phyloP scores from a whole-genome alignment of 2,329 filamentous ascomycete genomes.

The Sporothrix sp. region DNA sequence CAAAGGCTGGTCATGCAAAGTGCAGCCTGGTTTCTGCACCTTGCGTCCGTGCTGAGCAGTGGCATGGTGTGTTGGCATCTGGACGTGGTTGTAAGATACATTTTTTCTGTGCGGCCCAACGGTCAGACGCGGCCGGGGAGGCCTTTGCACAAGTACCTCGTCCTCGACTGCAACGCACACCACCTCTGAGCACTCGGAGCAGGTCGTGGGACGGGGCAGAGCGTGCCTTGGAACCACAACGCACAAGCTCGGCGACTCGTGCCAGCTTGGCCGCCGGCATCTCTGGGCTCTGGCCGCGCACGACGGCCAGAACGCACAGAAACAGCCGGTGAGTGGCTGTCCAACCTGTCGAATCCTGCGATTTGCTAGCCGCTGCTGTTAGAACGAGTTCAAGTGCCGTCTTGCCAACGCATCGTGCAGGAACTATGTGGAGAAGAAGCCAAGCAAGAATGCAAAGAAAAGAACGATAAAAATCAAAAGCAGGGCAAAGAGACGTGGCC shows the following conservation, averaged over 20 bases:
- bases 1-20: too few relatives aligned
- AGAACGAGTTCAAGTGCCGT: conserved; percentile 17
- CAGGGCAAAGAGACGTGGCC: neutral
- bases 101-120: too few relatives aligned
- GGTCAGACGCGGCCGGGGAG: neutral
- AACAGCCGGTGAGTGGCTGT: conserved; percentile 4
- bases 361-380: conserved; percentile 19
- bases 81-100: too few relatives aligned
- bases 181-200: conserved; percentile 3
- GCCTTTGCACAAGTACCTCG: neutral
- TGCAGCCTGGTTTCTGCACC: too few relatives aligned
- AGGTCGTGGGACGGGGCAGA: conserved; percentile 3
- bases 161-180: neutral
- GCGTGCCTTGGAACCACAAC: neutral
- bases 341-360: conserved; percentile 16
- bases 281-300: too few relatives aligned
- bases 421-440: conserved; percentile 24
- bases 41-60: too few relatives aligned
- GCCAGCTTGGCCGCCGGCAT: too few relatives aligned
- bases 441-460: conserved; percentile 7
- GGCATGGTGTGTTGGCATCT: too few relatives aligned
- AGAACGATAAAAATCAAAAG: neutral
- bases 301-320: neutral
- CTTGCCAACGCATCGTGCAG: conserved; percentile 30
- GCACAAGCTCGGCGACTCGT: neutral